Evolutionary conservation across 352 stramenopile genomes (phyloP), one percentile per base, ranked within the genome.

Genomic region (Globisporangium nodosum): DNA sequence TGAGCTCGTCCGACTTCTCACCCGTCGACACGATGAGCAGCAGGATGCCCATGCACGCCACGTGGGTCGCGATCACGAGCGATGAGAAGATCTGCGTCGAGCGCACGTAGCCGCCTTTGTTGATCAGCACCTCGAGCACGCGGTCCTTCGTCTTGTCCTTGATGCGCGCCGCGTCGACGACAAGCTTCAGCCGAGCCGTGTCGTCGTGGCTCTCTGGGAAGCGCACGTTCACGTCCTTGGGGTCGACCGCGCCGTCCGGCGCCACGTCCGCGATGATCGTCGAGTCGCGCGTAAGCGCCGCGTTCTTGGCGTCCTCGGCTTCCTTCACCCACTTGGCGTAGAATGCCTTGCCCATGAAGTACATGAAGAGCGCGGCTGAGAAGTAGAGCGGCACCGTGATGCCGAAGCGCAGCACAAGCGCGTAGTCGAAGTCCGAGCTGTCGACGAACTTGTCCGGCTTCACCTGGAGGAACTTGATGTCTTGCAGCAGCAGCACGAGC

Each of bases 101-200:
- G n/a, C 82, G 82, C 39, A 90, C 82, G 63, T 92, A 92, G 18
- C 81, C 81, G 39, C 79, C 81, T 45, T 90, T 88, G 66, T 77
- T 88, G 49, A 81, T 77, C 3, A 92, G 69, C 4, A 86, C 63
- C 7, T 85, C 72, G 33, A 84, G 56, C 5, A 87, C 73, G 18
- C 69, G 70, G 61, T 85, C 68, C 37, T 76, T 73, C 3, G 76
- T 78, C 49, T 75, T 73, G 0, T 85, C 67, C 54, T 76, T 71
- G 20, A 88, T 66, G 33, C 76, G 61, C 5, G 60, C 76, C 0
- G 68, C 69, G 24, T 87, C 66, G 9, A 82, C 74, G 0, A 90
- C 69, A 1, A 70, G 33, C 52, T 81, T 81, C 58, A 87, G 54
- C 15, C 74, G 71, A 0, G 66, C 42, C 7, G 58, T 68, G 30